These are phyloP conservation scores for Ophiobolus disseminans DNA, from an alignment of 2,329 filamentous ascomycete species.

Conservation along the genomic window DNA sequence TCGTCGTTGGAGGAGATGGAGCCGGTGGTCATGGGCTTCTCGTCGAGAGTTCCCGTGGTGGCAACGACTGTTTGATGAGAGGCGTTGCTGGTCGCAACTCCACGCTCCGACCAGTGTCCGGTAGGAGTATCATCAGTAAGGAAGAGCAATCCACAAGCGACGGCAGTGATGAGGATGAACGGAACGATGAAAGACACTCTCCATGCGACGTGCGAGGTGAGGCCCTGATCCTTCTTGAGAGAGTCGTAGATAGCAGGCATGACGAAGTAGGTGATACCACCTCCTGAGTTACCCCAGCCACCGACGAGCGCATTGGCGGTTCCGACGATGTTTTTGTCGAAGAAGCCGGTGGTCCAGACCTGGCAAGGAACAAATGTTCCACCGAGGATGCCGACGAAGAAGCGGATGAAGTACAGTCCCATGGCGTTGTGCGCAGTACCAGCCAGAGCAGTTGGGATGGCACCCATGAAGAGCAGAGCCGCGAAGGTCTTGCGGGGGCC, in stretches of 20 bases:
- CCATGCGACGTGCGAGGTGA: slow-evolving; percentile 76
- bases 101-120: slow-evolving; percentile 80
- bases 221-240: slow-evolving; percentile 64
- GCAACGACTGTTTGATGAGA: slow-evolving; percentile 59
- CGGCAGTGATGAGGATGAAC: slow-evolving; percentile 73
- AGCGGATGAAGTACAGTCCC: slow-evolving; percentile 75
- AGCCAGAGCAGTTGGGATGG: slow-evolving; percentile 82
- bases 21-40: slow-evolving; percentile 42
- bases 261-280: slow-evolving; percentile 90
- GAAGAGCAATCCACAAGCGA: slow-evolving; percentile 72
- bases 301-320: slow-evolving; percentile 86
- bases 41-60: slow-evolving; percentile 59
- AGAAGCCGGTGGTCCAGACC: slow-evolving; percentile 92
- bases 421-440: slow-evolving; percentile 73
- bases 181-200: slow-evolving; percentile 84
- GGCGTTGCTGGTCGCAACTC: slow-evolving; percentile 60
- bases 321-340: slow-evolving; percentile 89
- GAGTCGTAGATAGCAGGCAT: slow-evolving; percentile 92
- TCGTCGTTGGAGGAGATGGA: slow-evolving; percentile 50
- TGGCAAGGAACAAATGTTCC: slow-evolving; percentile 85
- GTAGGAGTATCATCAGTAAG: slow-evolving; percentile 82
- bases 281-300: slow-evolving; percentile 86
- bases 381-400: slow-evolving; percentile 82
- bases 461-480: slow-evolving; percentile 75
- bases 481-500: slow-evolving; percentile 83